Evolutionary conservation across 768 basidiomycete species (phyloP).

Genomic region (Mycena belliarum): DNA sequence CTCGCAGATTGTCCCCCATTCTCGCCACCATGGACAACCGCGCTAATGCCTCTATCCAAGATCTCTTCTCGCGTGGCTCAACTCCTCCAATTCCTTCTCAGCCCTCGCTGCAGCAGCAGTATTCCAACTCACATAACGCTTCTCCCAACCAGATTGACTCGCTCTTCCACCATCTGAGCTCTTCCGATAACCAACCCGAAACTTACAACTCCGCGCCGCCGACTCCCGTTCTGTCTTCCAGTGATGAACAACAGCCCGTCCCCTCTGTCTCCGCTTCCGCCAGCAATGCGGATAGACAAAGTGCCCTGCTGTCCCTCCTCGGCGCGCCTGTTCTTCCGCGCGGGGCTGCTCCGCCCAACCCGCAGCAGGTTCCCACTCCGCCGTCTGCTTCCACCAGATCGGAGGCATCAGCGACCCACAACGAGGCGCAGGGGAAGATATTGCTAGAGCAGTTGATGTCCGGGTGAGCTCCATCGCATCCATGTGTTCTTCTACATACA

Average conservation of each 20-base stretch:
- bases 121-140: constrained; percentile 37
- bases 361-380: constrained; percentile 71
- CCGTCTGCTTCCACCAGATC: constrained; percentile 62
- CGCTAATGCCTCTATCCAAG: constrained; percentile 33
- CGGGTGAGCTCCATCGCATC: constrained; percentile 55
- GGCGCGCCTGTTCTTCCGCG: constrained; percentile 39
- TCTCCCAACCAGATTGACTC: constrained; percentile 66
- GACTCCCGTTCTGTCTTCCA: constrained; percentile 45
- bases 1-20: constrained; percentile 15
- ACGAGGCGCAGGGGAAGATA: constrained; percentile 71
- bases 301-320: constrained; percentile 70
- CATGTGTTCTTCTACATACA: constrained; percentile 6
- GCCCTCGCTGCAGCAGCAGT: constrained; percentile 37
- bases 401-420: constrained; percentile 56
- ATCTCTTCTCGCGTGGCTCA: constrained; percentile 56
- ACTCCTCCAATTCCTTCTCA: constrained; percentile 48
- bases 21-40: constrained; percentile 42
- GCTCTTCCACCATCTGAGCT: constrained; percentile 59
- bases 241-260: constrained; percentile 44
- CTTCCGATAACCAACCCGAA: constrained; percentile 42
- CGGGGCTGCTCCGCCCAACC: constrained; percentile 28
- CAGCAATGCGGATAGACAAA: constrained; percentile 70
- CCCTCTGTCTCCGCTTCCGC: constrained; percentile 42
- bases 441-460: constrained; percentile 81
- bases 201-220: constrained; percentile 37